phyloP scores from a whole-genome alignment of 2,329 filamentous ascomycete genomes.

The Colletotrichum zoysiae region DNA sequence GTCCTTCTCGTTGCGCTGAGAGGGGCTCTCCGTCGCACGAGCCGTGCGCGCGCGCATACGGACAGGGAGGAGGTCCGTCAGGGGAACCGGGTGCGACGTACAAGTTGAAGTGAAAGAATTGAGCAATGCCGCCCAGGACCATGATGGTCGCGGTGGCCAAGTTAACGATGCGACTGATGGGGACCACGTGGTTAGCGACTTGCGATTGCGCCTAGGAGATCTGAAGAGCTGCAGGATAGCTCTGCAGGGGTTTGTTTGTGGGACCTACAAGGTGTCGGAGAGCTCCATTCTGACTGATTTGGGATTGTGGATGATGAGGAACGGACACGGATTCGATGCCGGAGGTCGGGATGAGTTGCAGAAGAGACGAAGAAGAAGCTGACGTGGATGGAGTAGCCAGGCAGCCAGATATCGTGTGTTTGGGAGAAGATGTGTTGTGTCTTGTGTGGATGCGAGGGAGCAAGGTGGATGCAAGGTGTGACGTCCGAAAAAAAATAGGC shows the following conservation, averaged over 20 bases:
- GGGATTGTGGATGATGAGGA: background rate
- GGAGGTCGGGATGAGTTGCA: background rate
- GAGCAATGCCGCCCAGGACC: conserved; percentile 83
- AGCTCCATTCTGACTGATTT: conserved; percentile 78
- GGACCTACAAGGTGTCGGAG: conserved; percentile 88
- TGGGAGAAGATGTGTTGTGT: conserved; percentile 22
- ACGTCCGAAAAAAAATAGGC: conserved; percentile 38
- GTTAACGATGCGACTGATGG: conserved; percentile 89
- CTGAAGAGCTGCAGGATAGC: conserved; percentile 10
- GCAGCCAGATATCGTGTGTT: conserved; percentile 36
- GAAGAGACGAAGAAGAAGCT: conserved; percentile 31
- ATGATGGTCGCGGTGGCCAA: conserved; percentile 88
- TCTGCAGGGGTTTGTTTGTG: conserved; percentile 4
- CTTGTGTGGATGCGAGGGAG: conserved; percentile 21
- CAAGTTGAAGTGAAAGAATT: conserved; percentile 74
- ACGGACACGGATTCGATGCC: conserved; percentile 5
- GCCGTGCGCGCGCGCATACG: conserved; percentile 29
- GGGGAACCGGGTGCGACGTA: conserved; percentile 57
- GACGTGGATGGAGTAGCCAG: conserved; percentile 35
- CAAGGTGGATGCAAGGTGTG: conserved; percentile 41
- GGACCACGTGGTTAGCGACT: conserved; percentile 51
- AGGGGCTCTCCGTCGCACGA: conserved; percentile 12
- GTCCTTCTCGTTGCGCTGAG: conserved; percentile 17
- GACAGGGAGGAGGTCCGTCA: conserved; percentile 25
- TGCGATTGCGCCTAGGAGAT: conserved; percentile 16